These are phyloP conservation scores for Elongisporangium undulatum DNA, from an alignment of 352 stramenopile species.

Conservation along the genomic window DNA sequence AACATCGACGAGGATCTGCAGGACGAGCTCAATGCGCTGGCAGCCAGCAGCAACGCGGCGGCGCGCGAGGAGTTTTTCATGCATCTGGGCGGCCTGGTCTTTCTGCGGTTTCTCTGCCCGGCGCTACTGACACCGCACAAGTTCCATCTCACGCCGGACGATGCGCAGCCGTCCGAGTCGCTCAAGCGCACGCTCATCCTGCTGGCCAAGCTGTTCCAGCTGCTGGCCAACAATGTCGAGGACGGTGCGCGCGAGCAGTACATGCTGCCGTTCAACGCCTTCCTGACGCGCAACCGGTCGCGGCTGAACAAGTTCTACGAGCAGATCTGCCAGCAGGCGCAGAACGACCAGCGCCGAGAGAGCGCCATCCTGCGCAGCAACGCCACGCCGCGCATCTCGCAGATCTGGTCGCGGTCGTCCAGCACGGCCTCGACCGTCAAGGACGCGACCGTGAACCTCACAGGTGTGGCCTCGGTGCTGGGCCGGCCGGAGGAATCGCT, in stretches of 20 bases:
- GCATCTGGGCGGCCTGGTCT: conserved; percentile 71
- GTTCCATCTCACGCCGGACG: conserved; percentile 52
- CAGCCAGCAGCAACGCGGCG: conserved; percentile 5
- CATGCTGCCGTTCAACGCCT: conserved; percentile 76
- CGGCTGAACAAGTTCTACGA: conserved; percentile 73
- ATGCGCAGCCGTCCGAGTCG: conserved; percentile 27
- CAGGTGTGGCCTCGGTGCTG: conserved; percentile 23
- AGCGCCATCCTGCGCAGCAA: conserved; percentile 61
- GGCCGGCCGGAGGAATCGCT: conserved; percentile 34
- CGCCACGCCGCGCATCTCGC: conserved; percentile 50
- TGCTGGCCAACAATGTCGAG: conserved; percentile 74
- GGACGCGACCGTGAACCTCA: conserved; percentile 35
- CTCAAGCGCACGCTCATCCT: conserved; percentile 71
- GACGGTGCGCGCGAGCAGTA: conserved; percentile 63
- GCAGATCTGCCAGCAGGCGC: conserved; percentile 61
- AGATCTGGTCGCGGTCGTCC: conserved; percentile 43
- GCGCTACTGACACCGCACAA: conserved; percentile 73
- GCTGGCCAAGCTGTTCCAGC: conserved; percentile 78
- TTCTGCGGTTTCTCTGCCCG: conserved; percentile 74
- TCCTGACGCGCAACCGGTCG: conserved; percentile 51
- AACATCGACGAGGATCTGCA: conserved; percentile 46
- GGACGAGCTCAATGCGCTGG: conserved; percentile 11
- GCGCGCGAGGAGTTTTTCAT: conserved; percentile 72
- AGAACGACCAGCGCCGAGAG: conserved; percentile 56
- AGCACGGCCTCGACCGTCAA: conserved; percentile 20